These are phyloP conservation scores for Aspergillus niger DNA, from an alignment of 2,329 filamentous ascomycete genomes.

Conservation along the genomic window DNA sequence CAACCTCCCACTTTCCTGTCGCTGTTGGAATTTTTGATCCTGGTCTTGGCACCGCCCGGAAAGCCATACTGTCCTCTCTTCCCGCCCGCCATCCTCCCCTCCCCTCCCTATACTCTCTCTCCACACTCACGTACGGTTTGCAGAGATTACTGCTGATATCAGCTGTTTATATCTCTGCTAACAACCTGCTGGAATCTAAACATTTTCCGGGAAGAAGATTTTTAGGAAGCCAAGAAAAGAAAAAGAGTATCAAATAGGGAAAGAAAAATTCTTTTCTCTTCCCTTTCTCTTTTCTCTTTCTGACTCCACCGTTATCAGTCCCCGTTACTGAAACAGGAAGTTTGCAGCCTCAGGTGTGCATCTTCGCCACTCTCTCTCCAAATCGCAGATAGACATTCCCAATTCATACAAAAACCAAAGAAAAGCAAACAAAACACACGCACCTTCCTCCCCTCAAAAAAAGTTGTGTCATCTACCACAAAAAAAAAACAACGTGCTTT, in stretches of 20 bases:
- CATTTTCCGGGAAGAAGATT: slow-evolving; percentile 24
- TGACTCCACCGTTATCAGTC: slow-evolving; percentile 19
- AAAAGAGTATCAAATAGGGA: slow-evolving; percentile 14
- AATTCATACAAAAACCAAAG: slow-evolving; percentile 25
- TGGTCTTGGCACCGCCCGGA: slow-evolving; percentile 46
- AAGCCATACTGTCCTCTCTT: slow-evolving; percentile 32
- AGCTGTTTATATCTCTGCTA: slow-evolving; percentile 17
- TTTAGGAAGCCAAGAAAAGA: slow-evolving; percentile 15
- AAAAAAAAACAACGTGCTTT: slow-evolving; percentile 21
- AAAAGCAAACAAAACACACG: slow-evolving; percentile 13
- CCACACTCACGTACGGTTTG: slow-evolving; percentile 21
- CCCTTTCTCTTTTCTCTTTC: slow-evolving; percentile 3
- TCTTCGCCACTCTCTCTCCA: slow-evolving; percentile 27
- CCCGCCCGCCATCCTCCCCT: slow-evolving; percentile 29
- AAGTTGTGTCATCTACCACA: slow-evolving; percentile 18
- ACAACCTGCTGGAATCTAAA: slow-evolving; percentile 12
- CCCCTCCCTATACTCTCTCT: slow-evolving; percentile 26
- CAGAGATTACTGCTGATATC: slow-evolving; percentile 20
- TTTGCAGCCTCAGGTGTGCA: slow-evolving; percentile 27
- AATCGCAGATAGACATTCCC: slow-evolving; percentile 30
- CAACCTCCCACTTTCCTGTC: slow-evolving; percentile 39
- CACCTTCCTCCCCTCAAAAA: slow-evolving; percentile 6
- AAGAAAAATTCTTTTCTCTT: slow-evolving; percentile 13
- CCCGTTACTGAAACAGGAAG: slow-evolving; percentile 28
- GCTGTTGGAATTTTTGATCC: slow-evolving; percentile 35